Evolutionary conservation across 192 early-diverging fungal genomes (phyloP).

Genomic region (Coemansia sp.): DNA sequence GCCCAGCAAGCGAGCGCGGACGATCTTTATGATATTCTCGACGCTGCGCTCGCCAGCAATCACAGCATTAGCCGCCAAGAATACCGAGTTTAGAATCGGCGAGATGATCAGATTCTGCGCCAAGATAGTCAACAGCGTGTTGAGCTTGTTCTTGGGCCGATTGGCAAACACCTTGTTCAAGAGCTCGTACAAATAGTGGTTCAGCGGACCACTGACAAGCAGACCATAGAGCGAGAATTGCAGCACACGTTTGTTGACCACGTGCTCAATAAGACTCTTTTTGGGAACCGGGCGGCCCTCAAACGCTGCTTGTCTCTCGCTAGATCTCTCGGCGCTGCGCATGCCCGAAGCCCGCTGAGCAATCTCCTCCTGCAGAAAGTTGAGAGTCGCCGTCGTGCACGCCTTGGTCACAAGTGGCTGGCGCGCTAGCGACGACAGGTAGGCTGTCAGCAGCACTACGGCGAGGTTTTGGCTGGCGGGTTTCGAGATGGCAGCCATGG

Average conservation of each 20-base stretch:
- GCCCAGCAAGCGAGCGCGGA: conserved; percentile 61
- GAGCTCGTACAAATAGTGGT: conserved; percentile 74
- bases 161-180: conserved; percentile 73
- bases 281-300: conserved; percentile 19
- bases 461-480: conserved; percentile 40
- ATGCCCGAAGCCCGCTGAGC: conserved; percentile 65
- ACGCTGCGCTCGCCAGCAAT: conserved; percentile 70
- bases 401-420: conserved; percentile 81
- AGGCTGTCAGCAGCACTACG: conserved; percentile 55
- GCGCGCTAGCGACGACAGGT: conserved; percentile 59
- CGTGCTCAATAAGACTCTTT: conserved; percentile 24
- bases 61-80: conserved; percentile 76
- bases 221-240: conserved; percentile 85
- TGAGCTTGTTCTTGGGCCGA: conserved; percentile 59
- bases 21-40: conserved; percentile 54
- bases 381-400: conserved; percentile 68
- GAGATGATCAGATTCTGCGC: conserved; percentile 75
- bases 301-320: conserved; percentile 49
- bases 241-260: conserved; percentile 64
- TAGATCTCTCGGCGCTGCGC: conserved; percentile 29
- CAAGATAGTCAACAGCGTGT: conserved; percentile 71
- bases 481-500: conserved; percentile 52
- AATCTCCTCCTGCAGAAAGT: conserved; percentile 76
- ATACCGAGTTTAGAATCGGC: conserved; percentile 85
- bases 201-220: conserved; percentile 77